A percentile compares a stretch with the other conserved stretches of the same genome.
phyloP scores from a whole-genome alignment of 768 basidiomycete species.

The Calocybe gangraenosa region DNA sequence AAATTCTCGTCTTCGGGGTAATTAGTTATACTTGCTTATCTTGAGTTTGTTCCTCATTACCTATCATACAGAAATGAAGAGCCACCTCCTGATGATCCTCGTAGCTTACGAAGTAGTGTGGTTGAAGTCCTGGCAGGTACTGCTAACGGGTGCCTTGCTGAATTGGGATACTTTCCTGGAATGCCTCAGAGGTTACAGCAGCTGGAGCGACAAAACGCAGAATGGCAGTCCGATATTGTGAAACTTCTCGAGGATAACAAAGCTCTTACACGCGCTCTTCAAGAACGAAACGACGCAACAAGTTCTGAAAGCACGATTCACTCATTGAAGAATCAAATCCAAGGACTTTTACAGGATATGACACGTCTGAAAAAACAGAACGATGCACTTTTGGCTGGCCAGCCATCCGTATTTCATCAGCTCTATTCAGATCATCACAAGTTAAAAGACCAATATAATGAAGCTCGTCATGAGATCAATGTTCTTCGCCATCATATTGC shows the following conservation, averaged over 20 bases:
- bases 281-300: conserved; percentile 18
- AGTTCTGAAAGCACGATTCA: conserved; percentile 16
- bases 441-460: conserved; percentile 11
- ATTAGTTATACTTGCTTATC: no score
- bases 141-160: conserved; percentile 42
- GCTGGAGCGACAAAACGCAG: conserved; percentile 25
- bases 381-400: conserved; percentile 12
- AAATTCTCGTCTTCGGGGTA: no score
- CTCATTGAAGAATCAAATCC: conserved; percentile 20
- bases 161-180: conserved; percentile 43
- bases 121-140: conserved; percentile 41
- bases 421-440: conserved; percentile 17
- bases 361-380: conserved; percentile 14
- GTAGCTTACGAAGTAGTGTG: conserved; percentile 29
- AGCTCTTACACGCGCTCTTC: conserved; percentile 22
- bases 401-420: conserved; percentile 14
- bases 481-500: conserved; percentile 14
- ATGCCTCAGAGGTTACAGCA: conserved; percentile 33
- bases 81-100: conserved; percentile 1
- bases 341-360: conserved; percentile 17
- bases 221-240: conserved; percentile 32
- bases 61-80: no score
- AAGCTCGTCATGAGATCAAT: conserved; percentile 17
- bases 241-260: conserved; percentile 38
- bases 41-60: no score